Evolutionary conservation across 805 yeast genomes (phyloP), one percentile per base, ranked within the genome.

Genomic region (Lipomyces anomalus): DNA sequence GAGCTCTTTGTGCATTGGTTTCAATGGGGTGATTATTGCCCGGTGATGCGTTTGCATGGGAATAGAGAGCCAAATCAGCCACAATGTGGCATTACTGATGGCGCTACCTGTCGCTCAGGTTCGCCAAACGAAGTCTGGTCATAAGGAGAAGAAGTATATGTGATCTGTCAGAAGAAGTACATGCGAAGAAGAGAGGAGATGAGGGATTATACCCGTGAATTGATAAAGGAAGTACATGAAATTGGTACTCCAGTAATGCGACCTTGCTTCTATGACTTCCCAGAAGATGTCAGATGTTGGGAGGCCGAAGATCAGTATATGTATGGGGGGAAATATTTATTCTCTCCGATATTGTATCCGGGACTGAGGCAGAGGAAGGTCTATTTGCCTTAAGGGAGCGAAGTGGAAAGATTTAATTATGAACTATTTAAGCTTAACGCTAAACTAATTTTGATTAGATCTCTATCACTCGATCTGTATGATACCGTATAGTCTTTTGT

Each of bases 61-160:
- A 44, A 46, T 38, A 38, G 54, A 17, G 28, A 26, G 11, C 56
- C 56, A 2, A 28, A 40, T 18, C 54, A 46, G 42, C 52, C 54
- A 6, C 54, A 46, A 29, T 46, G 39, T 37, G 56, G 54, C 3
- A 41, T 48, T 6, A 47, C 54, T 16, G 54, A 54, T 13, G 56
- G 56, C 11, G 56, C 56, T 6, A 40, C 43, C 17, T 52, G 56
- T 26, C 43, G 36, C 9, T 52, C 56, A 9, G 54, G 56, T 6
- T 48, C 52, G 3, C 54, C 50, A 9, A 52, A 52, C 34, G 56
- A 52, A 32, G 54, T 52, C 4, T 52, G 56, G 54, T 46, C 50
- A 13, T 52, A 49, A 22, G 54, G 56, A 4, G 54, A 52, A 23
- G 39, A 40, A 26, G 50, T 47, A 6, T 52, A 46, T 26, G 44